These are phyloP conservation scores for Cylindricascospora bacillispora DNA, from an alignment of 1,139 yeast species.

Conservation along the genomic window DNA sequence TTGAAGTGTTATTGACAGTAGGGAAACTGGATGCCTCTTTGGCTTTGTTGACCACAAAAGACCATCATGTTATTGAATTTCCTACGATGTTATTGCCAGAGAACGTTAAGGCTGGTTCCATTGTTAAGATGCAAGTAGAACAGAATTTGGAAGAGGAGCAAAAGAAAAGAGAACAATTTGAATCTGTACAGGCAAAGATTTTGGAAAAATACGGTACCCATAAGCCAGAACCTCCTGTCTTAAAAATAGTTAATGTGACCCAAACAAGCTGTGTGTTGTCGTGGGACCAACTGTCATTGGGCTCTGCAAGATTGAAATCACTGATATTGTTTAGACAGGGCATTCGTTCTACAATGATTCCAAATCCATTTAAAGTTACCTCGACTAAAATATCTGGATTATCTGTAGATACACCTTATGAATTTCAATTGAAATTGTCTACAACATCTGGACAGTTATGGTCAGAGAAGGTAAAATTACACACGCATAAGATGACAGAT, in stretches of 20 bases:
- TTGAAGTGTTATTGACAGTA: conserved; percentile 70
- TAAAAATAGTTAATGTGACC: conserved; percentile 65
- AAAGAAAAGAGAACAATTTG: conserved; percentile 46
- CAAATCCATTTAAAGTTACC: conserved; percentile 67
- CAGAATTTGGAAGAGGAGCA: conserved; percentile 62
- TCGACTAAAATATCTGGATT: conserved; percentile 86
- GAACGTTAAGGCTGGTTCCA: conserved; percentile 89
- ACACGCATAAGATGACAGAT: conserved; percentile 94
- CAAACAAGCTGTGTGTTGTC: conserved; percentile 92
- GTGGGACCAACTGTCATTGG: conserved; percentile 81
- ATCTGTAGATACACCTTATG: conserved; percentile 73
- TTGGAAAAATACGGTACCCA: conserved; percentile 58
- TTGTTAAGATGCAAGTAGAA: conserved; percentile 74
- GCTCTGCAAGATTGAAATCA: conserved; percentile 70
- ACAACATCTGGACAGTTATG: conserved; percentile 80
- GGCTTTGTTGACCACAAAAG: conserved; percentile 79
- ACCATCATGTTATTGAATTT: conserved; percentile 89
- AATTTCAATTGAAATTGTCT: conserved; percentile 65
- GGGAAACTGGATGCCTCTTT: conserved; percentile 93
- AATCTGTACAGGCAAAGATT: conserved; percentile 60
- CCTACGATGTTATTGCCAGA: conserved; percentile 88
- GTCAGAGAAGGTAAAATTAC: conserved; percentile 57
- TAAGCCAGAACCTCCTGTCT: conserved; percentile 61
- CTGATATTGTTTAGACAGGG: conserved; percentile 55
- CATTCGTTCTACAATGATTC: conserved; percentile 76